Base-by-base conservation (phyloP, 2,329 filamentous ascomycete species). In the Neonectria ditissima region DNA sequence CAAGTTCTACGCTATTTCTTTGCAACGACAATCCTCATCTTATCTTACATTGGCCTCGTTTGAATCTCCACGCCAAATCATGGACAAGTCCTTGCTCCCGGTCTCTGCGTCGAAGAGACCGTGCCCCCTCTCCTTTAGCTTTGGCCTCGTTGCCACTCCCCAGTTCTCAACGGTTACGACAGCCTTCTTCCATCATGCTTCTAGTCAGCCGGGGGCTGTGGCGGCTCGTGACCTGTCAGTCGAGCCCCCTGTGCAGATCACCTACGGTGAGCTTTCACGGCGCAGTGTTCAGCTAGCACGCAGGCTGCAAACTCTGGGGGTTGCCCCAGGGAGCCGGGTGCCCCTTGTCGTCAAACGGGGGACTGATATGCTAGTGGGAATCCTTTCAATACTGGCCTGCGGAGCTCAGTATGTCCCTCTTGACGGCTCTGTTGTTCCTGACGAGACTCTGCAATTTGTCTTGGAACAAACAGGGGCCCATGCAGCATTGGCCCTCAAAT, bases 321-420 rank as follows among this genome's bases (percentile, higher is more conserved):
- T 85, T 20, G 68, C 73, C 34, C 80, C 81, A n/a, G 78, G 80
- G 5, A 80, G 86, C 68, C 78, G 83, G 51, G 80, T 87, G 8
- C 84, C 83, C 26, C 78, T 88, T n/a, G 82, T 88, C 26, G 82
- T 84, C 51, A 84, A 83, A 61, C 79, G 86, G 18, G 83, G 85
- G 37, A 76, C 86, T 58, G 84, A 86, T 66, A 87, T 89, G 84
- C 76, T 87, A 3, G 80, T 87, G 45, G 85, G 83, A 22, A 87
- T 88, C 47, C 74, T 87, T 39, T 85, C 85, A 1, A 77, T 87
- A 13, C 72, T 89, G 20, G 84, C 84, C 44, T 82, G 83, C 45
- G 85, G 86, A 13, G 86, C 83, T 20, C 86, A 89, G 63, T 89
- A 89, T 69, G 82, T 88, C 5, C 87, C 87, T 2, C 79, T 89